These are phyloP conservation scores for Corylus americana DNA, from an alignment of 306 rosid genomes.

Conservation along the genomic window DNA sequence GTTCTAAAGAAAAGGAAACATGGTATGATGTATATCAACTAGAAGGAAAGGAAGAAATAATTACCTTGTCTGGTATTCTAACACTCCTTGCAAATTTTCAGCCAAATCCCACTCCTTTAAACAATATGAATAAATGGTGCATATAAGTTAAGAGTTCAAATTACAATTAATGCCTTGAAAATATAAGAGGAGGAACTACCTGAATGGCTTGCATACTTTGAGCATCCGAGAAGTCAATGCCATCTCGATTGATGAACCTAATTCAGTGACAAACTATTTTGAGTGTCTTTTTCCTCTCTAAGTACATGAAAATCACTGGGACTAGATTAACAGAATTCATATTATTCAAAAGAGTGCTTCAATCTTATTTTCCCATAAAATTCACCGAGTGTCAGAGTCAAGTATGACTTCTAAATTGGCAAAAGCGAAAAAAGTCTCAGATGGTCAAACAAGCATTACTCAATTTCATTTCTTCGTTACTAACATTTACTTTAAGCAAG, in stretches of 20 bases:
- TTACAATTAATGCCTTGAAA: slow-evolving; percentile 31
- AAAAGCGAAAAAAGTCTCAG: neutral
- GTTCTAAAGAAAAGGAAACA: slow-evolving; percentile 8
- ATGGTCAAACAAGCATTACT: neutral
- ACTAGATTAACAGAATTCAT: neutral
- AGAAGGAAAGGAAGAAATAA: slow-evolving; percentile 23
- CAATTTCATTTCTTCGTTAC: neutral
- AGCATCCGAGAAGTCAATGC: slow-evolving; percentile 98
- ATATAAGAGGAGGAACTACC: slow-evolving; percentile 47
- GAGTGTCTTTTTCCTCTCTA: neutral
- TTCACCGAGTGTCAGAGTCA: neutral
- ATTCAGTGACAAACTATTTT: slow-evolving; percentile 19
- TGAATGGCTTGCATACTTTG: slow-evolving; percentile 95
- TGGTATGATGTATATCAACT: slow-evolving; percentile 3
- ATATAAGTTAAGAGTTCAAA: slow-evolving; percentile 23
- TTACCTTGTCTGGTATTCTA: slow-evolving; percentile 98
- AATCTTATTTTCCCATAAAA: neutral
- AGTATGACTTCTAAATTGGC: neutral
- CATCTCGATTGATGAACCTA: slow-evolving; percentile 91
- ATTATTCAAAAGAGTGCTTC: neutral
- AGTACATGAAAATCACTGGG: neutral
- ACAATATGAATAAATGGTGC: slow-evolving; percentile 25
- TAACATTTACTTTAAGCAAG: neutral
- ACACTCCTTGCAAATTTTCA: slow-evolving; percentile 87
- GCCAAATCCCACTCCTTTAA: slow-evolving; percentile 96